Evolutionary conservation across 2,329 filamentous ascomycete genomes (phyloP).

Genomic region (Xylariaceae sp.): DNA sequence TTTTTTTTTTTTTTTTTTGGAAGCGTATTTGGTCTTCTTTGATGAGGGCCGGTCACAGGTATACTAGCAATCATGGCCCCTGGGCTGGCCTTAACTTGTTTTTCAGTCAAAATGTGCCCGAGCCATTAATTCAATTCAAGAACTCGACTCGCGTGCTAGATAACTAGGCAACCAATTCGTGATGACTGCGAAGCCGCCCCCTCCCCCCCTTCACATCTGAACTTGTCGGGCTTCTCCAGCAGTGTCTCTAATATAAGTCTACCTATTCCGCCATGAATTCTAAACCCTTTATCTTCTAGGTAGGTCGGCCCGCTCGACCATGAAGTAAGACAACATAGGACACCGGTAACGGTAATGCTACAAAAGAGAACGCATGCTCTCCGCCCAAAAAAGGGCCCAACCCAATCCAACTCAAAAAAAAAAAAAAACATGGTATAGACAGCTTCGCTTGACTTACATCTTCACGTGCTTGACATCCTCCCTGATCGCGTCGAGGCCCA

Average conservation of each 20-base stretch:
- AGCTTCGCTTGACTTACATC: constrained; percentile 29
- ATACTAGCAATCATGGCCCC: not conserved
- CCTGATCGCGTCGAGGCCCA: constrained; percentile 30
- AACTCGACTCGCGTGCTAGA: not conserved
- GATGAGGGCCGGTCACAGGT: too few species aligned
- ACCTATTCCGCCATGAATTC: not conserved
- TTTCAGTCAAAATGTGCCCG: not conserved
- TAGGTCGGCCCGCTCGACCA: too few species aligned
- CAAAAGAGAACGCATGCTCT: not conserved
- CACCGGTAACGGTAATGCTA: not conserved
- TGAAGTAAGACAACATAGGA: not conserved
- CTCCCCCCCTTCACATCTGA: not conserved
- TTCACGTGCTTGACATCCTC: constrained; percentile 37
- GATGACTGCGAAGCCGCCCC: not conserved
- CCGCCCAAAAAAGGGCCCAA: too few species aligned
- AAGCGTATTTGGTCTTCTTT: too few species aligned
- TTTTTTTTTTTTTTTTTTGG: too few species aligned
- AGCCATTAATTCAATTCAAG: not conserved
- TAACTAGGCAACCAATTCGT: not conserved
- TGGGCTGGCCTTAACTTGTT: not conserved
- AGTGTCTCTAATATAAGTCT: not conserved
- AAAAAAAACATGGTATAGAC: not conserved
- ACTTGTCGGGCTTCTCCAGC: not conserved
- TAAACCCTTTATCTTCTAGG: not conserved
- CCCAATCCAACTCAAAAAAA: too few species aligned